These are phyloP conservation scores for Mucor saturninus DNA, from an alignment of 371 early-diverging fungal genomes.

Conservation along the genomic window DNA sequence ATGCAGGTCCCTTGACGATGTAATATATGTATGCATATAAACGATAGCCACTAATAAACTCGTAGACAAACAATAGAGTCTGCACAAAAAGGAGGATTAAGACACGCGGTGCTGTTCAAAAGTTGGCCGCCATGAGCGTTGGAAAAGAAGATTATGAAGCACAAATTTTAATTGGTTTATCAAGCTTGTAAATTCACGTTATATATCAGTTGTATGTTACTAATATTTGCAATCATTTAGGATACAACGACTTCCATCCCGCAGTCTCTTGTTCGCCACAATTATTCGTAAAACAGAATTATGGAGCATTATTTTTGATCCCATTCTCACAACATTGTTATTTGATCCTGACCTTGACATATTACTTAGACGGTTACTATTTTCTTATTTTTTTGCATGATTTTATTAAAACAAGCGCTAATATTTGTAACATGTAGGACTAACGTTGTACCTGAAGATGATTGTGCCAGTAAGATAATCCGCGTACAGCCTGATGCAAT, in stretches of 20 bases:
- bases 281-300: slow-evolving; percentile 23
- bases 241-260: slow-evolving; percentile 23
- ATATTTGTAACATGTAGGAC: slow-evolving; percentile 22
- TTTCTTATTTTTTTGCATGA: slow-evolving; percentile 10
- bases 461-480: slow-evolving; percentile 2
- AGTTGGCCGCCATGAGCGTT: slow-evolving; percentile 14
- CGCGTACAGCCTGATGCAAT: slow-evolving; percentile 25
- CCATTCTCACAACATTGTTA: slow-evolving; percentile 21
- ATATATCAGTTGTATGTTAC: slow-evolving; percentile 11
- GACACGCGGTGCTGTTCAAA: slow-evolving; percentile 12
- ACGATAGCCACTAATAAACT: background rate
- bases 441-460: slow-evolving; percentile 21
- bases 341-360: slow-evolving; percentile 17
- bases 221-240: slow-evolving; percentile 21
- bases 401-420: slow-evolving; percentile 16
- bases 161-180: slow-evolving; percentile 19
- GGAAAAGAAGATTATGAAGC: background rate
- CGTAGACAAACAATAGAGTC: slow-evolving; percentile 13
- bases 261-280: slow-evolving; percentile 9
- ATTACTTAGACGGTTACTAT: slow-evolving; percentile 21
- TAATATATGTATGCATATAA: background rate
- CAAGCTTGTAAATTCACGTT: slow-evolving; percentile 27
- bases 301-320: slow-evolving; percentile 29
- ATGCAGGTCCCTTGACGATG: background rate
- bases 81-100: slow-evolving; percentile 17